phyloP scores from a whole-genome alignment of 768 basidiomycete genomes.

The Calvatia gigantea region DNA sequence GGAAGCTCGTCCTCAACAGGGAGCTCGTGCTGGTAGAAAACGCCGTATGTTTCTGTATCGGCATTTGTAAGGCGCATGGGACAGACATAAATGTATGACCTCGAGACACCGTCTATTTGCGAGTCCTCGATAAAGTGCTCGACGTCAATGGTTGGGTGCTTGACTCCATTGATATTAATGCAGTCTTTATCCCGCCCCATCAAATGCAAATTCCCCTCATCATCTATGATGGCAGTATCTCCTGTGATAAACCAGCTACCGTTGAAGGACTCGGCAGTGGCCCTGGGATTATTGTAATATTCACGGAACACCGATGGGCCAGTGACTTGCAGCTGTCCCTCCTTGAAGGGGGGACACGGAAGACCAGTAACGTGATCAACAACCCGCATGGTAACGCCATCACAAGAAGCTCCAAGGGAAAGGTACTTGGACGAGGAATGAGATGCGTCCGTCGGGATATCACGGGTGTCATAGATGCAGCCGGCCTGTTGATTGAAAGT shows the following conservation, averaged over 20 bases:
- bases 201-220: not conserved
- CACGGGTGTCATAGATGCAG: constrained; percentile 9
- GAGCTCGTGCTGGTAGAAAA: constrained; percentile 7
- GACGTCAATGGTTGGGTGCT: constrained; percentile 4
- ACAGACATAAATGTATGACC: constrained; percentile 8
- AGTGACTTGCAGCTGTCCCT: constrained; percentile 4
- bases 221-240: constrained; percentile 3
- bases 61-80: constrained; percentile 8
- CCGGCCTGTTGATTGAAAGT: not conserved
- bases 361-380: constrained; percentile 3
- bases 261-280: constrained; percentile 3
- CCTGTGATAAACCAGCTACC: constrained; percentile 7
- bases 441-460: not conserved
- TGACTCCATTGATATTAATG: constrained; percentile 9
- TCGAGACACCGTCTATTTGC: not conserved
- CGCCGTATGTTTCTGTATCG: constrained; percentile 5
- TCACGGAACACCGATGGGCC: constrained; percentile 7
- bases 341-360: not conserved
- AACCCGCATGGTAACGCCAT: constrained; percentile 4
- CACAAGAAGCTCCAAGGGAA: constrained; percentile 6
- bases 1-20: not conserved
- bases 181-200: constrained; percentile 9
- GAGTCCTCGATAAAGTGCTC: constrained; percentile 9
- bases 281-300: constrained; percentile 3
- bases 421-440: constrained; percentile 2